Evolutionary conservation across 1,284 basidiomycete genomes (phyloP), one percentile per base, ranked within the genome.

Genomic region (Puccinia brachypodii): DNA sequence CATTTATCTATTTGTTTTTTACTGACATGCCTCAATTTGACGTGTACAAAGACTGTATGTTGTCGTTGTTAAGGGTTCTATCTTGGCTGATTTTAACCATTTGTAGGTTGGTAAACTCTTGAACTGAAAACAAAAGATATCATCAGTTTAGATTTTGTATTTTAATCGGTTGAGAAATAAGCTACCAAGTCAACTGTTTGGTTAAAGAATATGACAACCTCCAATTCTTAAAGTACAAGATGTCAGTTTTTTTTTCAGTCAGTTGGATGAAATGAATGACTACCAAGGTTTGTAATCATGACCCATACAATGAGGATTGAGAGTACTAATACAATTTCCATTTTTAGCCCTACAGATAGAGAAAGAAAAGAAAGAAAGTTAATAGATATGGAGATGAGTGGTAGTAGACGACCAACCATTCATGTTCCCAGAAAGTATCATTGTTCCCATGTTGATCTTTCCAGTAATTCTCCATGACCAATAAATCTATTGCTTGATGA

Each of bases 31-130:
- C n/a, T n/a, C n/a, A n/a, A n/a, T n/a, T n/a, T n/a, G n/a, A n/a
- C n/a, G n/a, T n/a, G n/a, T n/a, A n/a, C n/a, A n/a, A n/a, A 92
- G 88, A 0, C 89, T 90, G 85, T 90, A 91, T 0, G 91, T 92
- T 84, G 87, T 85, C 76, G 87, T 88, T 0, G 87, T 86, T 28
- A 89, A 89, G 8, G 93, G 93, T 0, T 89, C 90, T 83, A 94
- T 94, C 56, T 92, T 92, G 36, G 89, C 90, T n/a, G 89, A 87
- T 22, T 89, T 87, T 44, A 94, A 90, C 90, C 90, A 93, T 14
- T 89, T 88, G 85, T 90, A 93, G 0, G 93, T 93, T 0, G 92
- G 91, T 40, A 93, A 89, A 14, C 88, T 88, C 90, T 91, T 58
- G 42, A 74, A 81, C 78, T 81, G n/a, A 2, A 36, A 19, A 22